Percentiles rank a stretch among this genome's conserved stretches.
Evolutionary conservation across 495 filamentous ascomycete genomes (phyloP).

Genomic region (Aspergillus wentii): DNA sequence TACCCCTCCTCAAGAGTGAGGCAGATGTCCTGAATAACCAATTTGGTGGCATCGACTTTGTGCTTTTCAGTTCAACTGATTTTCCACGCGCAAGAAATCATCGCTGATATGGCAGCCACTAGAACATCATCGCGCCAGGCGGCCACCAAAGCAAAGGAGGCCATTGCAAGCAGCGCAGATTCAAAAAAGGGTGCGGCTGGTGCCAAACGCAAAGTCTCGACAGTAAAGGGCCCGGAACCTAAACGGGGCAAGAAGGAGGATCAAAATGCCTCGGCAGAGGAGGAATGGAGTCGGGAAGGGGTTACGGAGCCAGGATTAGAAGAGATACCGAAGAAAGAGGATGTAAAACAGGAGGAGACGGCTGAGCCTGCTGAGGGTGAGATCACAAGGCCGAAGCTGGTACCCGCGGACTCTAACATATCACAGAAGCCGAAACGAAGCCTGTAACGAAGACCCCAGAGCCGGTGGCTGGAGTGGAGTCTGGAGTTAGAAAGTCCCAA

Average conservation of each 20-base stretch:
- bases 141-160: constrained; percentile 42
- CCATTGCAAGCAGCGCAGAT: constrained; percentile 26
- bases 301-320: background rate
- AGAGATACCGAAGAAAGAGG: constrained; percentile 2
- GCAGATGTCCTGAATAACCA: too few relatives aligned
- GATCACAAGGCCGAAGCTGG: background rate
- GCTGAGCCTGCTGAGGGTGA: background rate
- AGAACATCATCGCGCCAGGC: constrained; percentile 40
- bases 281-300: constrained; percentile 2
- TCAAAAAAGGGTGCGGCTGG: constrained; percentile 17
- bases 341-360: constrained; percentile 4
- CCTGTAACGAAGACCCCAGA: background rate
- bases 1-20: too few relatives aligned
- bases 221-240: constrained; percentile 17
- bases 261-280: background rate
- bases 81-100: too few relatives aligned
- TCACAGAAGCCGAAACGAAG: constrained; percentile 9
- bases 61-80: too few relatives aligned
- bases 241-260: constrained; percentile 32
- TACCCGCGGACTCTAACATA: background rate
- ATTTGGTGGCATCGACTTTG: too few relatives aligned
- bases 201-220: constrained; percentile 31
- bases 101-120: constrained; percentile 32
- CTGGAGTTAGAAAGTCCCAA: constrained; percentile 29
- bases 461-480: constrained; percentile 8